Evolutionary conservation across 2,329 filamentous ascomycete species (phyloP), one percentile per base, ranked within the genome.

Genomic region (Clonostachys rosea): DNA sequence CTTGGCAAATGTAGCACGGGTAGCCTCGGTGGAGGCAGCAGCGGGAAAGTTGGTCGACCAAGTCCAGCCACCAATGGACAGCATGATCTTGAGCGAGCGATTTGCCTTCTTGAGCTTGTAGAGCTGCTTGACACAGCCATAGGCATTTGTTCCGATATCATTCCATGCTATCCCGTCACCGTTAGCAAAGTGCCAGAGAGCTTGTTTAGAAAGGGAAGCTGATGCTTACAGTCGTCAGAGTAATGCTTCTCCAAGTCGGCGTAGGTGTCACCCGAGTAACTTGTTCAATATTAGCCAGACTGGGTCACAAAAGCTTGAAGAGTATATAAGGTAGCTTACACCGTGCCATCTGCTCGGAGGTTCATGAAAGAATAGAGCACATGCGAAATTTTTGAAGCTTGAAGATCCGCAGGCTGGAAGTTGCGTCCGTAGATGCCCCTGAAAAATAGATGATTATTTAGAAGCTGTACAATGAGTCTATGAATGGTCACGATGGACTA

Each of bases 41-140:
- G 72, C 70, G 1, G 87, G 74, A 60, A 95, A 92, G 63, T 89
- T 89, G 55, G 76, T 70, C 3, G 87, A 90, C 66, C 89, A 94
- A 0, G 87, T 91, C 87, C 87, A 95, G 33, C 91, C 90, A 43
- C 91, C 91, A 53, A 96, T 89, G 43, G 82, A 88, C 5, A 95
- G 76, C 18, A 95, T 72, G 2, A 86, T 75, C 61, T 95, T 95
- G 46, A 95, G 65, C 42, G 89, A 79, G 14, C 89, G 83, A 63
- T 95, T 85, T 48, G 75, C 65, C 63, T 91, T 84, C 69, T 95
- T 95, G 40, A 90, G 72, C 8, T 88, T 68, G 61, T 80, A 89
- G 1, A 95, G 72, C 58, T 95, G 88, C 68, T 94, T 94, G 46
- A 89, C 65, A 60, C 84, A 87, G 37, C 91, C 91, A 55, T 92